These are phyloP conservation scores for Saturnispora saitoi DNA, from an alignment of 805 yeast genomes.

Conservation along the genomic window DNA sequence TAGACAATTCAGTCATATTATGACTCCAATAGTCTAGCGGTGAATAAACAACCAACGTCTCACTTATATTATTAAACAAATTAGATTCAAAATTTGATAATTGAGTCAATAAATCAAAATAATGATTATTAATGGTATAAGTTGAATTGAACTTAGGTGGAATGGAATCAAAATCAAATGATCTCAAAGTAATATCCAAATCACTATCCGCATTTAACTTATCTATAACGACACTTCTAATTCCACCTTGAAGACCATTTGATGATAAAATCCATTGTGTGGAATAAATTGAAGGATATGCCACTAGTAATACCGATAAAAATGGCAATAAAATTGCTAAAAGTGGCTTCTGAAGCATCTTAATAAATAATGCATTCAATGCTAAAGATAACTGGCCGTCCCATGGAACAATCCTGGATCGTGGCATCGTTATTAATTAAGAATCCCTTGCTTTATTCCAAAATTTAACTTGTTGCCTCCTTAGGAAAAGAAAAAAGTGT, in stretches of 20 bases:
- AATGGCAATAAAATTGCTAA: not conserved
- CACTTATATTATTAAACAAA: not conserved
- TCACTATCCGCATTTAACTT: not conserved
- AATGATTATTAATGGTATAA: not conserved
- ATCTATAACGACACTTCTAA: not conserved
- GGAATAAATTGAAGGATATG: conserved; percentile 1
- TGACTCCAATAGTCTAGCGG: conserved; percentile 39
- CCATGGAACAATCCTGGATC: conserved; percentile 1
- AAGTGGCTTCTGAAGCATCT: not conserved
- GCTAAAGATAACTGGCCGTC: not conserved
- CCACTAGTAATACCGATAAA: not conserved
- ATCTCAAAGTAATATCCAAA: conserved; percentile 2
- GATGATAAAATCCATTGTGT: not conserved
- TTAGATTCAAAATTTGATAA: conserved; percentile 1
- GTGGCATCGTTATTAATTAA: not conserved
- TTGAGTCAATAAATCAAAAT: not conserved
- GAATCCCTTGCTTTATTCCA: not conserved
- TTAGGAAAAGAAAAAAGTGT: no score
- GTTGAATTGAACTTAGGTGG: not conserved
- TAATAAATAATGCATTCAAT: not conserved
- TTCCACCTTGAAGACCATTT: not conserved
- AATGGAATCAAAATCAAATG: not conserved
- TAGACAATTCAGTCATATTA: conserved; percentile 19
- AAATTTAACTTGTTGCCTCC: no score
- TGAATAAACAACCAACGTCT: conserved; percentile 22